Evolutionary conservation across 495 filamentous ascomycete species (phyloP).

Genomic region (Chlorociboria aeruginascens): DNA sequence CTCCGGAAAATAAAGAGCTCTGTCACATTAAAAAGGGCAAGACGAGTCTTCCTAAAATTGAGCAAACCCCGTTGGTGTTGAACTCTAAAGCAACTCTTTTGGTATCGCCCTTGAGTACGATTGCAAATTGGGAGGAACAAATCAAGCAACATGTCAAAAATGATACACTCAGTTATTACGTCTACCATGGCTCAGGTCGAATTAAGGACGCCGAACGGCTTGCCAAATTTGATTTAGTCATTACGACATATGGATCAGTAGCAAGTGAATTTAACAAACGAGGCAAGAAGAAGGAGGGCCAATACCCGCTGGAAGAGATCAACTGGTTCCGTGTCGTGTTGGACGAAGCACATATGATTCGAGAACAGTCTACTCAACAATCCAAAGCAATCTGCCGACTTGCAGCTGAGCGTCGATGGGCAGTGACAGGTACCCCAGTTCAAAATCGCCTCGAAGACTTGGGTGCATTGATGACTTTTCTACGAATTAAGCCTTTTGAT

Average conservation of each 20-base stretch:
- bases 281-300: slow-evolving; percentile 41
- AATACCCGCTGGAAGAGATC: slow-evolving; percentile 59
- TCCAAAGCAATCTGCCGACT: slow-evolving; percentile 79
- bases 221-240: slow-evolving; percentile 64
- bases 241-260: slow-evolving; percentile 87
- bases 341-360: slow-evolving; percentile 91
- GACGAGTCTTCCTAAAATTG: slow-evolving; percentile 11
- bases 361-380: slow-evolving; percentile 66
- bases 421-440: slow-evolving; percentile 85
- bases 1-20: slow-evolving; percentile 19
- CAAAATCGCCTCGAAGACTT: slow-evolving; percentile 91
- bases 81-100: slow-evolving; percentile 78
- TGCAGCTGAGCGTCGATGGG: slow-evolving; percentile 76
- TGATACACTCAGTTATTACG: slow-evolving; percentile 49
- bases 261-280: slow-evolving; percentile 60
- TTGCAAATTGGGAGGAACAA: slow-evolving; percentile 88
- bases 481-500: slow-evolving; percentile 78
- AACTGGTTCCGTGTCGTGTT: slow-evolving; percentile 94
- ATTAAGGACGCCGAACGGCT: slow-evolving; percentile 55
- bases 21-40: slow-evolving; percentile 12
- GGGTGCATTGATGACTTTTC: slow-evolving; percentile 77
- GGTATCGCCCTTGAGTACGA: slow-evolving; percentile 77
- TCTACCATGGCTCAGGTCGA: slow-evolving; percentile 75
- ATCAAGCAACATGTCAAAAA: slow-evolving; percentile 66
- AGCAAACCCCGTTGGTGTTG: slow-evolving; percentile 32